These are phyloP conservation scores for Fusarium aywerte DNA, from an alignment of 2,329 filamentous ascomycete genomes.

Conservation along the genomic window DNA sequence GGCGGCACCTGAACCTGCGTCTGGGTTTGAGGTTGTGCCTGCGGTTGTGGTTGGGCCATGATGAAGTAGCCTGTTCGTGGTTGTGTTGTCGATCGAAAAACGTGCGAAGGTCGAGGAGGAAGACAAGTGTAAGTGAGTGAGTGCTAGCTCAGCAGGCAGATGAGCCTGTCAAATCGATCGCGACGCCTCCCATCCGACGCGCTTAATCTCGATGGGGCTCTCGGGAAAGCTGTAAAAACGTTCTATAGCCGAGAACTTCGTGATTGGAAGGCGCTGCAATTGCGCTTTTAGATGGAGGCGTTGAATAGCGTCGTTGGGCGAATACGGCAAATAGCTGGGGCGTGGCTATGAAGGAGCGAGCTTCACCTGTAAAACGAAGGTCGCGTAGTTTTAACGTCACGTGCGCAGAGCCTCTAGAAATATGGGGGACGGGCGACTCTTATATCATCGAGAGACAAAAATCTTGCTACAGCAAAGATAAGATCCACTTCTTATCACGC, in stretches of 20 bases:
- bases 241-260: slow-evolving; percentile 10
- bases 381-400: slow-evolving; percentile 58
- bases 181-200: slow-evolving; percentile 61
- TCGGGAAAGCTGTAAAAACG: slow-evolving; percentile 25
- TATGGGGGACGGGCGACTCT: not conserved
- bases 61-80: slow-evolving; percentile 9
- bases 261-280: slow-evolving; percentile 16
- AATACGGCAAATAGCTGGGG: slow-evolving; percentile 42
- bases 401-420: slow-evolving; percentile 47
- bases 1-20: slow-evolving; percentile 57
- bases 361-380: slow-evolving; percentile 46
- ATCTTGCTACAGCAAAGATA: not conserved
- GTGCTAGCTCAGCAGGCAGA: slow-evolving; percentile 57
- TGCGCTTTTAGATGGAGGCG: slow-evolving; percentile 40
- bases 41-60: slow-evolving; percentile 71
- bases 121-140: slow-evolving; percentile 17
- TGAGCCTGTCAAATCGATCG: slow-evolving; percentile 61
- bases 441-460: not conserved
- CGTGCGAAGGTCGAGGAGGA: slow-evolving; percentile 17
- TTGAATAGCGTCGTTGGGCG: slow-evolving; percentile 41
- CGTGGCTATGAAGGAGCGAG: slow-evolving; percentile 48
- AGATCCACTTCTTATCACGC: not conserved
- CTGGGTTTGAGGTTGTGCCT: slow-evolving; percentile 68
- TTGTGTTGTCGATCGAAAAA: slow-evolving; percentile 10
- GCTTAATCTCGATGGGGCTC: slow-evolving; percentile 37